Evolutionary conservation across 192 early-diverging fungal genomes (phyloP).

Genomic region (Linnemannia schmuckeri): DNA sequence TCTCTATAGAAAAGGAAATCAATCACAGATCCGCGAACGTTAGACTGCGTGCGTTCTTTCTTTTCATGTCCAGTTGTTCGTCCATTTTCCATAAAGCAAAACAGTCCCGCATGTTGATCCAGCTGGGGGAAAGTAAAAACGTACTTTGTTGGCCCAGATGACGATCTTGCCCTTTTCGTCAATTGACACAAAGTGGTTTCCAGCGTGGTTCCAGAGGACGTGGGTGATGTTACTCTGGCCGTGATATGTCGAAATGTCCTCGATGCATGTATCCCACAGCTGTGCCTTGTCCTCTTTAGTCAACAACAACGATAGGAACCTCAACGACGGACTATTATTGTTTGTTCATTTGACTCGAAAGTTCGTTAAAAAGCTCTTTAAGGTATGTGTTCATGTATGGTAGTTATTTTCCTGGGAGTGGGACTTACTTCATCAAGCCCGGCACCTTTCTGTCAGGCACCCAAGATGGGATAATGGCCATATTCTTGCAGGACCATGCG

Average conservation of each 20-base stretch:
- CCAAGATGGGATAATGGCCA: conserved; percentile 48
- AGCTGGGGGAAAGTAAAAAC: not conserved
- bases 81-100: not conserved
- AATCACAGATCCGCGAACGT: not conserved
- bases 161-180: conserved; percentile 54
- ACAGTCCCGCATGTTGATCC: not conserved
- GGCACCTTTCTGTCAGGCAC: conserved; percentile 48
- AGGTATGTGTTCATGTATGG: not conserved
- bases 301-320: conserved; percentile 38
- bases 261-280: conserved; percentile 51
- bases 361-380: not conserved
- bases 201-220: conserved; percentile 43
- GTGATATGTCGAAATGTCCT: conserved; percentile 47
- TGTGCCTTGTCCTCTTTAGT: conserved; percentile 25
- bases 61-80: not conserved
- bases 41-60: not conserved
- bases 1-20: conserved; percentile 13
- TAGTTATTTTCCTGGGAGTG: not conserved
- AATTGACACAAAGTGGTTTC: conserved; percentile 39
- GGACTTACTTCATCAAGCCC: conserved; percentile 47
- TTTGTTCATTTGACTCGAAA: not conserved
- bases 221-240: conserved; percentile 48
- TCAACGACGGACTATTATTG: conserved; percentile 35
- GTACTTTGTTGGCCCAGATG: conserved; percentile 54
- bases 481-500: conserved; percentile 53